Evolutionary conservation across 768 basidiomycete genomes (phyloP).

Genomic region (Suillus decipiens): DNA sequence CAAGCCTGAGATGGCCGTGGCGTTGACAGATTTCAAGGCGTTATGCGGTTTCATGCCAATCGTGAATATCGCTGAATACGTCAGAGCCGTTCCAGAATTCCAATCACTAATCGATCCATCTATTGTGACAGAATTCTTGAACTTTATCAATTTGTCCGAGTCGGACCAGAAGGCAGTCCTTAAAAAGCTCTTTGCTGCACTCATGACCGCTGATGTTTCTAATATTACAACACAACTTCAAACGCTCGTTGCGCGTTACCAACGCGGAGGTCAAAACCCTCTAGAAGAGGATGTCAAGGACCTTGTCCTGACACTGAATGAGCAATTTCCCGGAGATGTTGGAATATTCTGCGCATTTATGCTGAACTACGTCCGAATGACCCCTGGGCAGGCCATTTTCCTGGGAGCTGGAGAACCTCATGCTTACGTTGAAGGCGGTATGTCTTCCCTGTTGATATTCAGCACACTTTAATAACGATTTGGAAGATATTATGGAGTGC

Average conservation of each 20-base stretch:
- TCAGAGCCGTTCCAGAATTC: slow-evolving; percentile 76
- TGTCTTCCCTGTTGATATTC: slow-evolving; percentile 21
- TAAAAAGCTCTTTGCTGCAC: slow-evolving; percentile 73
- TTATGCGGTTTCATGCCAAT: slow-evolving; percentile 94
- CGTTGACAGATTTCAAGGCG: slow-evolving; percentile 86
- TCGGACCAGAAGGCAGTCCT: slow-evolving; percentile 60
- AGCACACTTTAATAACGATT: neutral
- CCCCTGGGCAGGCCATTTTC: slow-evolving; percentile 90
- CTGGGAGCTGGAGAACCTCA: slow-evolving; percentile 96
- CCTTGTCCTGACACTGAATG: slow-evolving; percentile 61
- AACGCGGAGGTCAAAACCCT: slow-evolving; percentile 37
- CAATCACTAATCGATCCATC: slow-evolving; percentile 62
- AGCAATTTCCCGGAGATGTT: slow-evolving; percentile 89
- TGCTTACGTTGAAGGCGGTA: slow-evolving; percentile 93
- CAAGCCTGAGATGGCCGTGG: slow-evolving; percentile 99
- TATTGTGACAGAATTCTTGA: slow-evolving; percentile 56
- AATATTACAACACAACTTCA: slow-evolving; percentile 56
- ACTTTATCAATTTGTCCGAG: slow-evolving; percentile 27
- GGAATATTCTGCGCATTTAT: slow-evolving; percentile 92
- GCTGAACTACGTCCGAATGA: slow-evolving; percentile 80
- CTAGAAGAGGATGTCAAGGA: slow-evolving; percentile 53
- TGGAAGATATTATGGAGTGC: slow-evolving; percentile 92
- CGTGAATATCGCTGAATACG: slow-evolving; percentile 62
- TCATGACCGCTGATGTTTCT: slow-evolving; percentile 77
- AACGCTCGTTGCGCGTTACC: slow-evolving; percentile 64